Conservation (phyloP, 192 early-diverging fungal genomes). For the Funneliformis geosporum region DNA sequence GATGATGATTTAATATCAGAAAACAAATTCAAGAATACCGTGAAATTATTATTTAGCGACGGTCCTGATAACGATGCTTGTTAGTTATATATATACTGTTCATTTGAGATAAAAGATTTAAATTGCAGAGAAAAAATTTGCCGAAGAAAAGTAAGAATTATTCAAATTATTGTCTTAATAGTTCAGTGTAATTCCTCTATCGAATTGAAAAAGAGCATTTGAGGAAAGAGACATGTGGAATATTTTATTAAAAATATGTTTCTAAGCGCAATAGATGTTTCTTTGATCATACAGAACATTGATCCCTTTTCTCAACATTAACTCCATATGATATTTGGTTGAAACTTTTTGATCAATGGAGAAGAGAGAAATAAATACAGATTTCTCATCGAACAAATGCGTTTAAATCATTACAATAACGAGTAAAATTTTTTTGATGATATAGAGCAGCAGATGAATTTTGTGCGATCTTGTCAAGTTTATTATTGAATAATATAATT, state of each 20-base stretch:
- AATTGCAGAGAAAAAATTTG: conserved; percentile 35
- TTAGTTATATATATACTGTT: too few relatives aligned
- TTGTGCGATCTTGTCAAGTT: background rate
- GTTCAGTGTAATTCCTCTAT: background rate
- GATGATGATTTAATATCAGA: too few relatives aligned
- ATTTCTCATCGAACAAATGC: conserved; percentile 99
- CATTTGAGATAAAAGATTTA: too few relatives aligned
- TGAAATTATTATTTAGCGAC: too few relatives aligned
- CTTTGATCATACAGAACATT: too few relatives aligned
- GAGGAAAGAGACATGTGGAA: conserved; percentile 74
- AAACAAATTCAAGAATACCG: too few relatives aligned
- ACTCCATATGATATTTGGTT: conserved; percentile 51
- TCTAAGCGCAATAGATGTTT: too few relatives aligned
- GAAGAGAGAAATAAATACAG: conserved; percentile 90
- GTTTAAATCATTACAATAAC: conserved; percentile 90
- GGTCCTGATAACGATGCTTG: too few relatives aligned
- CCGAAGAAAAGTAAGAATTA: conserved; percentile 80
- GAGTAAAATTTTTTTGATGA: conserved; percentile 93
- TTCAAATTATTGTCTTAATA: background rate
- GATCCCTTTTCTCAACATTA: conserved; percentile 42
- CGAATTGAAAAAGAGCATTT: conserved; percentile 94
- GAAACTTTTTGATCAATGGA: conserved; percentile 99
- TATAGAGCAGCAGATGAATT: conserved; percentile 67
- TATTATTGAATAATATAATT: background rate
- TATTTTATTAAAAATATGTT: too few relatives aligned